Evolutionary conservation across 768 basidiomycete species (phyloP), one percentile per base, ranked within the genome.

Genomic region (Gloeostereum incarnatum): DNA sequence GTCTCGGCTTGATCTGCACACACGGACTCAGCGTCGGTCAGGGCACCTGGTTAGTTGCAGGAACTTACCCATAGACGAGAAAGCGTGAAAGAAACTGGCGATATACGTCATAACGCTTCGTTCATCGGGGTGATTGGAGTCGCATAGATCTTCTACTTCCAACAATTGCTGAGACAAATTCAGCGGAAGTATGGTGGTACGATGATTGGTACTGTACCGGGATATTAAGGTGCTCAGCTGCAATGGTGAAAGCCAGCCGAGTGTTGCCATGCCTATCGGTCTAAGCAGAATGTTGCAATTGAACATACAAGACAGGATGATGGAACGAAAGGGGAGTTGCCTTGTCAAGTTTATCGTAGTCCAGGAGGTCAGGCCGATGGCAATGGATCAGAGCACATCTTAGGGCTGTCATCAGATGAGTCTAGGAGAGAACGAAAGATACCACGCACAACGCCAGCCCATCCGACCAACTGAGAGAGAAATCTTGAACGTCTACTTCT

Each of bases 91-190:
- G 61, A 73, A 98, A 49, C 88, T 88, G 23, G 96, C 96, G 32
- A 99, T 84, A 48, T 97, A 98, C 4, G 92, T 97, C 90, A 97
- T 97, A 8, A 97, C 88, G 58, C 86, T 90, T 25, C 91, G 80
- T 60, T 99, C 96, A 56, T 99, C 96, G 0, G 94, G 94, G 33
- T 72, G 75, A n/a, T 66, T 66, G 0, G 80, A 75, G 52, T 92
- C 90, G 48, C 90, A 93, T 21, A 99, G 59, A 66, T 99, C 96
- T 39, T 90, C 83, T 0, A 98, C 94, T 69, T 99, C 96, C 14
- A 99, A 73, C 3, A 99, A 66, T 81, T 87, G 89, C 90, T 96
- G 22, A 20, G 34, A 31, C 24, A 5, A 26, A 35, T 25, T n/a
- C n/a, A n/a, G 46, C 27, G 18, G 10, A 24, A 32, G 33, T 25